These are phyloP conservation scores for Albizia julibrissin DNA, from an alignment of 306 rosid species.

Conservation along the genomic window DNA sequence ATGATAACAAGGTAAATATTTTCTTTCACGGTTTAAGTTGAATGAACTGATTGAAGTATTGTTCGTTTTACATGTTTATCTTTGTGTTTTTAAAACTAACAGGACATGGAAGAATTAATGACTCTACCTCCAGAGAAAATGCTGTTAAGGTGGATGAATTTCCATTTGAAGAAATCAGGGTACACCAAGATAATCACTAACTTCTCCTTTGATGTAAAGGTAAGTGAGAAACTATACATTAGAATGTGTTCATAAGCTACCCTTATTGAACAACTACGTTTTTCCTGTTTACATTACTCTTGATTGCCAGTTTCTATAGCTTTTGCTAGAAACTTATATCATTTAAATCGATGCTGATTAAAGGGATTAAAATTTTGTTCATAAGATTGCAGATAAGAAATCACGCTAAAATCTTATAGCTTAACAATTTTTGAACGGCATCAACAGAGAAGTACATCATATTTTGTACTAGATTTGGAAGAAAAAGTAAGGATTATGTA, in stretches of 20 bases:
- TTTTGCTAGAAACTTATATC: background rate
- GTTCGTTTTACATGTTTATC: conserved; percentile 20
- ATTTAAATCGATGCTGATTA: background rate
- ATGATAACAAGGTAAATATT: conserved; percentile 66
- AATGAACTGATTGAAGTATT: background rate
- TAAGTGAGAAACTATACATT: conserved; percentile 28
- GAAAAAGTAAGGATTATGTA: background rate
- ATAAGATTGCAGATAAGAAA: background rate
- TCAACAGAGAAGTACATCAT: background rate
- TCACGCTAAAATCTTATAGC: background rate
- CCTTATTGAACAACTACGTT: background rate
- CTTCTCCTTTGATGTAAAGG: conserved; percentile 97
- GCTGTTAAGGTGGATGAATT: conserved; percentile 96
- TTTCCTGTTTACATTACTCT: background rate
- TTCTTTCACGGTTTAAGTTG: conserved; percentile 24
- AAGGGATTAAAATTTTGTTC: background rate
- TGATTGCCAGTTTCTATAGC: background rate
- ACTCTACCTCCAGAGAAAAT: conserved; percentile 95
- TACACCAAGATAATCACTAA: conserved; percentile 77
- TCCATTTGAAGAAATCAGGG: conserved; percentile 81
- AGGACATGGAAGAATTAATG: conserved; percentile 98
- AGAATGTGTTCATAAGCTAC: background rate
- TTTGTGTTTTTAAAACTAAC: conserved; percentile 33
- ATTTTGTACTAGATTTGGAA: background rate
- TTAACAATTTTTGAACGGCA: background rate